Percentiles rank a stretch among this genome's conserved stretches.
Conservation (phyloP, 345 rosid genomes). For the Corchorus olitorius region DNA sequence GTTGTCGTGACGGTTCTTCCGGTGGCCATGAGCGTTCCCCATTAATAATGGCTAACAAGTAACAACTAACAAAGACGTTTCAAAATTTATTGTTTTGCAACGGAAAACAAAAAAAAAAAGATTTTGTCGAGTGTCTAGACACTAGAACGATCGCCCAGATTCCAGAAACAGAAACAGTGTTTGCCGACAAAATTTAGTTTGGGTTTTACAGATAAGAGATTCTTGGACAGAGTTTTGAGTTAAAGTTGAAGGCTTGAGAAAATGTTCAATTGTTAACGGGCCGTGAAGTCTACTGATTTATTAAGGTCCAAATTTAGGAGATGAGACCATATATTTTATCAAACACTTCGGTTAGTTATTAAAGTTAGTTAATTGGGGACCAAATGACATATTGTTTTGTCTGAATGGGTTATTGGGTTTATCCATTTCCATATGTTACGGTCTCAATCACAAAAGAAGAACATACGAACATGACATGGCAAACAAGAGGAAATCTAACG, state of each 20-base stretch:
- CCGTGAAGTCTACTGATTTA: no score
- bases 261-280: no score
- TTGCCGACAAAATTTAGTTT: neutral
- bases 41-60: neutral
- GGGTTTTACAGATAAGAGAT: no score
- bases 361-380: neutral
- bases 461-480: neutral
- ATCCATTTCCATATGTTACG: neutral
- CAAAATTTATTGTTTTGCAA: neutral
- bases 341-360: neutral
- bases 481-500: neutral
- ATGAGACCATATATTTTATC: no score
- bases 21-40: conserved; percentile 15
- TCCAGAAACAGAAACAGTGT: neutral
- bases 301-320: no score
- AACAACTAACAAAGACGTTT: neutral
- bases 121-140: neutral
- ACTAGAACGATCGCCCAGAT: neutral
- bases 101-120: neutral
- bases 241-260: no score
- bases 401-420: neutral
- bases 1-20: conserved; percentile 1
- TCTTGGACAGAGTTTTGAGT: no score
- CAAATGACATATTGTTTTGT: neutral
- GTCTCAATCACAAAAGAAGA: neutral